Conservation (phyloP, 1,284 basidiomycete genomes). For the Gastroboletus turbinatus region DNA sequence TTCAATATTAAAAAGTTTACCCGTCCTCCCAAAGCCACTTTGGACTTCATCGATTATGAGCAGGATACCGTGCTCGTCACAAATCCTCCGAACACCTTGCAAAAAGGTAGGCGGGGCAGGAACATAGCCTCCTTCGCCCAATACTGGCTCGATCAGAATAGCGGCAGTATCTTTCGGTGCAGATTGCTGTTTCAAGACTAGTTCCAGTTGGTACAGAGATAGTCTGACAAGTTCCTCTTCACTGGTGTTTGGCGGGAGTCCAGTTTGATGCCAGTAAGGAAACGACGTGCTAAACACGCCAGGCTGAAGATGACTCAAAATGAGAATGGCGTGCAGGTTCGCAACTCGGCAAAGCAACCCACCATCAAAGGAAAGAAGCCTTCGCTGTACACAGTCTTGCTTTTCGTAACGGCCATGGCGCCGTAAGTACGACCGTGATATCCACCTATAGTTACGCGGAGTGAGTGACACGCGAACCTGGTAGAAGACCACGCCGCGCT, state of each 20-base stretch:
- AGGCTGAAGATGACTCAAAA: slow-evolving; percentile 48
- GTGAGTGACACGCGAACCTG: slow-evolving; percentile 1
- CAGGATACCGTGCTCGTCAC: slow-evolving; percentile 84
- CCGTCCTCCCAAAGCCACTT: slow-evolving; percentile 87
- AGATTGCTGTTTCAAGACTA: slow-evolving; percentile 84
- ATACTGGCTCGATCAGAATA: slow-evolving; percentile 88
- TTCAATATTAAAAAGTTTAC: slow-evolving; percentile 82
- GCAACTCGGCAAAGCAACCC: slow-evolving; percentile 22
- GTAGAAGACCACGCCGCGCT: neutral
- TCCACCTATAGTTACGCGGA: slow-evolving; percentile 46
- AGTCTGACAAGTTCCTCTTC: slow-evolving; percentile 65
- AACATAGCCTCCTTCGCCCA: slow-evolving; percentile 95
- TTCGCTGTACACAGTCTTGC: slow-evolving; percentile 88
- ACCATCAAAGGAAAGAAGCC: slow-evolving; percentile 84
- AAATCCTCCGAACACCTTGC: slow-evolving; percentile 76
- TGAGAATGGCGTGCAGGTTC: neutral
- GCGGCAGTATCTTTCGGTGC: slow-evolving; percentile 87
- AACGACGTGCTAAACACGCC: slow-evolving; percentile 82
- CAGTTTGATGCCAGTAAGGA: slow-evolving; percentile 93
- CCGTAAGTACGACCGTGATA: slow-evolving; percentile 89
- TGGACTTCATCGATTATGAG: slow-evolving; percentile 89
- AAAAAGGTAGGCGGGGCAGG: slow-evolving; percentile 84
- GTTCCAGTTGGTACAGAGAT: slow-evolving; percentile 80
- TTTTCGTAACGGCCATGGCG: slow-evolving; percentile 85
- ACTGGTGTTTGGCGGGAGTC: slow-evolving; percentile 60